Base-by-base conservation (phyloP, 1,284 basidiomycete species). In the Tetrapyrgos nigripes region DNA sequence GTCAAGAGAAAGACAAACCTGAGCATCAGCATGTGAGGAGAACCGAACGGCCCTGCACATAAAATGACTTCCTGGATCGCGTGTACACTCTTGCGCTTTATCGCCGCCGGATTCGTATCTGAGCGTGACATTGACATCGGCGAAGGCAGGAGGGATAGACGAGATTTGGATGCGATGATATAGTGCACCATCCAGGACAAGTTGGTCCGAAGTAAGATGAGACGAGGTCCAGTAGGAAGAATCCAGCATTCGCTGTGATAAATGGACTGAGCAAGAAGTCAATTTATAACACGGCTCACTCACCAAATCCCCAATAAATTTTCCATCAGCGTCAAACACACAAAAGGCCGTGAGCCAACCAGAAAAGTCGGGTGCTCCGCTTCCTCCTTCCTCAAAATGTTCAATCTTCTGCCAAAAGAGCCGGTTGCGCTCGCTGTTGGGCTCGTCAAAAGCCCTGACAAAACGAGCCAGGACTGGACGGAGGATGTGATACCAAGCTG, bases 331-430 rank as follows among this genome's bases (percentile, higher is more conserved):
- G 47, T 65, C 55, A 57, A 72, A 77, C 5, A 74, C 72, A 59
- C 72, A 74, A 54, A 80, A 80, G 1, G 74, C 77, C 21, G 73
- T 76, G 58, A 78, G 62, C 77, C 78, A 77, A 3, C 74, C 74
- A 27, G 64, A 57, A 13, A 77, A 50, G 17, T 61, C 60, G 23
- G 55, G 60, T 3, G 58, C 52, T 0, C 73, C 71, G 47, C 69
- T 69, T 2, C 64, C 58, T 3, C 19, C 37, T 2, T 52, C n/a
- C 8, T 65, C 8, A n/a, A 59, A 57, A 44, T 71, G 61, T 5
- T 59, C 67, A 21, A 74, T 62, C 40, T 64, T 62, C 3, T 59
- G 43, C 76, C 76, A 78, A 54, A 78, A 77, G 3, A 64, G 54
- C 6, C 69, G 17, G 51, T 73, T 71, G 8, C 46, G 57, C 28